phyloP scores from a whole-genome alignment of 139 green algal genomes.

The Pseudopediastrum boryanum region DNA sequence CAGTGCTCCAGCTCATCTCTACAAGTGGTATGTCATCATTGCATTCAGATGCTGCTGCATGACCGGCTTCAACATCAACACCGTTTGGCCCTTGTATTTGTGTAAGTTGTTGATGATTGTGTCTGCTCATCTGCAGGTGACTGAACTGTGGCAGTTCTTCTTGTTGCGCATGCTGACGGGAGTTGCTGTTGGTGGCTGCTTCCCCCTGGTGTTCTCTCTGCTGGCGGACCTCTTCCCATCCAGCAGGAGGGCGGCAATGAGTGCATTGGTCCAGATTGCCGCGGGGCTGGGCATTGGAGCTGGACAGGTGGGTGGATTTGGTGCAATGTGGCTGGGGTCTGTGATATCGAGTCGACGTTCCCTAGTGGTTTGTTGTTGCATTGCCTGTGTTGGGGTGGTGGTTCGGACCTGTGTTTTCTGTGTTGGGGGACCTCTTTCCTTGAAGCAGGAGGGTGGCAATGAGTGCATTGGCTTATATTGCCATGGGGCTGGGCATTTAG shows the following conservation, averaged over 20 bases:
- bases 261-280: constrained; percentile 69
- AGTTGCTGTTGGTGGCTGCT: constrained; percentile 77
- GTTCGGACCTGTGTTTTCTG: constrained; percentile 80
- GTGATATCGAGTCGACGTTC: no score
- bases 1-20: no score
- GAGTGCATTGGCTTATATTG: constrained; percentile 66
- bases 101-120: constrained; percentile 64
- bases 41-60: no score
- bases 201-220: constrained; percentile 85
- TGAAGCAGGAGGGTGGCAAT: constrained; percentile 38
- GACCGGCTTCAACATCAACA: no score
- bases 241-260: constrained; percentile 37
- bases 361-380: no score
- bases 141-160: constrained; percentile 82
- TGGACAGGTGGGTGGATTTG: constrained; percentile 69
- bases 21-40: no score
- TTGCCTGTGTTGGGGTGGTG: no score
- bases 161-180: constrained; percentile 81
- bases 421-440: constrained; percentile 82
- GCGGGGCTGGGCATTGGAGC: constrained; percentile 67
- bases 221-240: constrained; percentile 76
- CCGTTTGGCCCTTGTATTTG: no score
- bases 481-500: constrained; percentile 68
- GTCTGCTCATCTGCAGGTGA: constrained; percentile 53
- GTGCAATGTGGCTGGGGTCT: no score